Conservation (phyloP, 1,284 basidiomycete genomes). For the Ustilago bromivora region DNA sequence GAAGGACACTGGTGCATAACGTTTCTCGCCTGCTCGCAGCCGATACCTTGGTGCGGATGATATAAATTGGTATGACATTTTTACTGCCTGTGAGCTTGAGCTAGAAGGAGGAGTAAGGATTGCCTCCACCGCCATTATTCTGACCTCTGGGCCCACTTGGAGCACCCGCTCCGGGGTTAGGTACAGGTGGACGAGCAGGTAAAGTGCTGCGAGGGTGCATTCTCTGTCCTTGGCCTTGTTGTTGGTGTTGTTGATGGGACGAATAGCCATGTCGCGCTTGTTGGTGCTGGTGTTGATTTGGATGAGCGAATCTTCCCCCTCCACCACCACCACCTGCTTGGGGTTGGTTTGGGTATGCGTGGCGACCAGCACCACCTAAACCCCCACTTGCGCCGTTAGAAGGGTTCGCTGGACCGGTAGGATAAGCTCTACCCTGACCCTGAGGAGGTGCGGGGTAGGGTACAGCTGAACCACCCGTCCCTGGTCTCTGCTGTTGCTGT, state of each 20-base stretch:
- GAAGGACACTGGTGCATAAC: no score
- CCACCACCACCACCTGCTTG: neutral
- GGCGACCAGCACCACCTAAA: slow-evolving; percentile 6
- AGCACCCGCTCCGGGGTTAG: no score
- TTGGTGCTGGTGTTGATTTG: neutral
- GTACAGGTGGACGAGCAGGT: neutral
- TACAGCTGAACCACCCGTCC: neutral
- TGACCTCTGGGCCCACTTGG: neutral
- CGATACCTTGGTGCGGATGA: no score
- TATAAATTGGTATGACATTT: no score
- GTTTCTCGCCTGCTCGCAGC: no score
- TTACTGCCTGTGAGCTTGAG: neutral
- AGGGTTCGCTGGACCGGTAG: no score
- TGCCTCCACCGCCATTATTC: neutral
- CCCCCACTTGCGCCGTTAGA: no score
- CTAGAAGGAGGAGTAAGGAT: neutral
- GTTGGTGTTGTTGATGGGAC: neutral
- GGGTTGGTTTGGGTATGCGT: slow-evolving; percentile 13
- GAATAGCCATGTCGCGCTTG: no score
- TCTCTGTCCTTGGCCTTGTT: no score
- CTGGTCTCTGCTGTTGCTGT: neutral
- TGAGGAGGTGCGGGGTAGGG: no score
- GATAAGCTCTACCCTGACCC: no score
- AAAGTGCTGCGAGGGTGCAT: no score
- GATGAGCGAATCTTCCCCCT: slow-evolving; percentile 13